These are phyloP conservation scores for Fusarium anguioides DNA, from an alignment of 2,329 filamentous ascomycete genomes.

Conservation along the genomic window DNA sequence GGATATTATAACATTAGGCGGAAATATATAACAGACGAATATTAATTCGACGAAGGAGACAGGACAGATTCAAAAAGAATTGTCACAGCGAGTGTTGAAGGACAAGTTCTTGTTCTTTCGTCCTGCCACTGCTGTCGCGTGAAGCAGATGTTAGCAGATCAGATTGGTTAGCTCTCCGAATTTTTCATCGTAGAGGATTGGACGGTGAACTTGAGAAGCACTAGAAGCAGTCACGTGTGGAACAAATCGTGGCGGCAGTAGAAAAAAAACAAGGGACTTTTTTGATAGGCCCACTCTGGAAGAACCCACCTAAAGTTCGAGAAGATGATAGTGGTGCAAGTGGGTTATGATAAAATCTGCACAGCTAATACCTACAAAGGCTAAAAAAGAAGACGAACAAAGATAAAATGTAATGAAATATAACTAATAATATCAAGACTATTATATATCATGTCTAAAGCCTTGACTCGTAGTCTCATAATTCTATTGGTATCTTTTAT, in stretches of 20 bases:
- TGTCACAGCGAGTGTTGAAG: constrained; percentile 22
- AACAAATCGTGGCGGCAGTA: constrained; percentile 12
- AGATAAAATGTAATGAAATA: no score
- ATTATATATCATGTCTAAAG: neutral
- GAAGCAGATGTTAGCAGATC: constrained; percentile 33
- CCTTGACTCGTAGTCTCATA: neutral
- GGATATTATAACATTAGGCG: constrained; percentile 42
- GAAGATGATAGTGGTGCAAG: no score
- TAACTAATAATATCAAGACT: no score
- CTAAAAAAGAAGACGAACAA: no score
- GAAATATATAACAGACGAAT: neutral
- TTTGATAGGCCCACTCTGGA: neutral
- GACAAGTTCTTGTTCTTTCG: constrained; percentile 33
- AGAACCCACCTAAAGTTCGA: constrained; percentile 20
- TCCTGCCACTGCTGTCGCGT: constrained; percentile 40
- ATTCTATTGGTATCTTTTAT: neutral
- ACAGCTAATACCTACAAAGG: no score
- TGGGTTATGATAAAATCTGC: no score
- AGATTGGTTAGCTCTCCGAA: constrained; percentile 41
- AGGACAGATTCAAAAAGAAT: constrained; percentile 8
- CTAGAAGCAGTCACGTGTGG: constrained; percentile 36
- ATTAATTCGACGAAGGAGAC: neutral
- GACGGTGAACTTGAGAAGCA: constrained; percentile 10
- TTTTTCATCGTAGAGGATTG: constrained; percentile 42
- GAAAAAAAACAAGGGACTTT: constrained; percentile 14